Conservation (phyloP, 768 basidiomycete genomes). For the Leucosporidium creatinivorum region DNA sequence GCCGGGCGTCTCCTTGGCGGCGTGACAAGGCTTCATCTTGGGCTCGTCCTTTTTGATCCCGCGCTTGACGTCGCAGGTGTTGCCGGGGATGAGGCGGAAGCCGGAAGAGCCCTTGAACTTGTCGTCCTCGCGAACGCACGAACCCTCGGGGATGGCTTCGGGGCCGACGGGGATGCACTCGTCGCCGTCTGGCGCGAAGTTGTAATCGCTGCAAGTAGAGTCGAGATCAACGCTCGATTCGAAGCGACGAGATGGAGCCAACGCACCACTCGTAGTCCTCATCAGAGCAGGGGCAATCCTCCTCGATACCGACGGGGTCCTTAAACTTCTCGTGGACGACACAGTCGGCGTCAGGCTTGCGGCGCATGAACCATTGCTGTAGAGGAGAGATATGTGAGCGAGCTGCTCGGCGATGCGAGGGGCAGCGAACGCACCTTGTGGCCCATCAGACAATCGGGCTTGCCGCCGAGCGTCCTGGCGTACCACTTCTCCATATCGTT, state of each 20-base stretch:
- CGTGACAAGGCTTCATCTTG: slow-evolving; percentile 61
- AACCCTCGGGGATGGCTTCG: slow-evolving; percentile 71
- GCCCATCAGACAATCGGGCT: slow-evolving; percentile 79
- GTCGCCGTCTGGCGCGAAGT: slow-evolving; percentile 65
- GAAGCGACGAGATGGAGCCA: slow-evolving; percentile 4
- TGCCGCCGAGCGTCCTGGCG: slow-evolving; percentile 53
- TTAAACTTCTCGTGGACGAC: slow-evolving; percentile 83
- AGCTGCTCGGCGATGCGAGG: no score
- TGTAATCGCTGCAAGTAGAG: slow-evolving; percentile 63
- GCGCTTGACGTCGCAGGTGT: slow-evolving; percentile 60
- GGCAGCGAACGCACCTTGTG: slow-evolving; percentile 57
- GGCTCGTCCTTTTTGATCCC: slow-evolving; percentile 64
- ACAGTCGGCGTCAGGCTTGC: slow-evolving; percentile 75
- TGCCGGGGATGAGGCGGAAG: slow-evolving; percentile 83
- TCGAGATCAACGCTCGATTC: background rate
- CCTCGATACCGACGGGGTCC: slow-evolving; percentile 72
- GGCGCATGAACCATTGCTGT: slow-evolving; percentile 87
- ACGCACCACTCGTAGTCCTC: slow-evolving; percentile 87
- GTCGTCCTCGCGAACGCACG: slow-evolving; percentile 56
- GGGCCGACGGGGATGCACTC: slow-evolving; percentile 75
- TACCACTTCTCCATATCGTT: slow-evolving; percentile 83
- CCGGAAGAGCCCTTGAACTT: slow-evolving; percentile 83
- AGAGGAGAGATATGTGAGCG: background rate
- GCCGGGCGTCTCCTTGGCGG: slow-evolving; percentile 60
- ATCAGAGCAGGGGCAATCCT: slow-evolving; percentile 72